phyloP scores from a whole-genome alignment of 108 stramenopile genomes.

The Pseudonitzschia pungens region DNA sequence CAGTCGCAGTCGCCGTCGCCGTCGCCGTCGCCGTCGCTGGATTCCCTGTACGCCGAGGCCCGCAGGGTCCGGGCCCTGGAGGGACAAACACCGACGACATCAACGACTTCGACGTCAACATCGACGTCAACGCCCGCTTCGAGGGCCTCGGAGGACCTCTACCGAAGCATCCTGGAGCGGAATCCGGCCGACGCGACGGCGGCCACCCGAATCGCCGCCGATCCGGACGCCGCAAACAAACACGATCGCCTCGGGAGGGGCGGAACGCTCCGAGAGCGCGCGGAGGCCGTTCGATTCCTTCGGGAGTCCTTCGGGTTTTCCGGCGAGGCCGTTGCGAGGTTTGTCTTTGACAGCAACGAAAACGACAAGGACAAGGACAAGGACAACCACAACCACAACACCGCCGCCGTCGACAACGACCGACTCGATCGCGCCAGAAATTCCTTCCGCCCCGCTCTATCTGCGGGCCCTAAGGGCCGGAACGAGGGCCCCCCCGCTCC shows the following conservation, averaged over 20 bases:
- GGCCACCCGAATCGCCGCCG: constrained; percentile 55
- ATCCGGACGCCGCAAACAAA: constrained; percentile 15
- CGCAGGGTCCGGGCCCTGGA: constrained; percentile 40
- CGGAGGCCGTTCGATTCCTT: background rate
- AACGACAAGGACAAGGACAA: background rate
- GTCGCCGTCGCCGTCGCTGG: background rate
- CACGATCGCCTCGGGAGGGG: constrained; percentile 20
- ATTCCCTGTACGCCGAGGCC: constrained; percentile 30
- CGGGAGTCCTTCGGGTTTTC: constrained; percentile 16
- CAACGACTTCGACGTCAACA: too few species aligned
- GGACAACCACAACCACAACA: background rate
- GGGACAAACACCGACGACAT: constrained; percentile 43
- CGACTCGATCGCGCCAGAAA: background rate
- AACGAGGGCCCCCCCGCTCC: constrained; percentile 11
- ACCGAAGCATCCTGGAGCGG: constrained; percentile 41
- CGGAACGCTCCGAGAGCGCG: background rate
- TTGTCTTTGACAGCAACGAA: constrained; percentile 3
- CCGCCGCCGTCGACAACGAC: background rate
- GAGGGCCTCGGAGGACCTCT: constrained; percentile 40
- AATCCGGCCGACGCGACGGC: constrained; percentile 52
- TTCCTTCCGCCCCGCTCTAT: constrained; percentile 32
- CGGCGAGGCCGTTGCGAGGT: constrained; percentile 10
- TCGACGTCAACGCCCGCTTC: too few species aligned
- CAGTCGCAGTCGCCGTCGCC: too few species aligned
- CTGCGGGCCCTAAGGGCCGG: constrained; percentile 32